phyloP scores from a whole-genome alignment of 2,329 filamentous ascomycete species.

The Madurella fahalii region DNA sequence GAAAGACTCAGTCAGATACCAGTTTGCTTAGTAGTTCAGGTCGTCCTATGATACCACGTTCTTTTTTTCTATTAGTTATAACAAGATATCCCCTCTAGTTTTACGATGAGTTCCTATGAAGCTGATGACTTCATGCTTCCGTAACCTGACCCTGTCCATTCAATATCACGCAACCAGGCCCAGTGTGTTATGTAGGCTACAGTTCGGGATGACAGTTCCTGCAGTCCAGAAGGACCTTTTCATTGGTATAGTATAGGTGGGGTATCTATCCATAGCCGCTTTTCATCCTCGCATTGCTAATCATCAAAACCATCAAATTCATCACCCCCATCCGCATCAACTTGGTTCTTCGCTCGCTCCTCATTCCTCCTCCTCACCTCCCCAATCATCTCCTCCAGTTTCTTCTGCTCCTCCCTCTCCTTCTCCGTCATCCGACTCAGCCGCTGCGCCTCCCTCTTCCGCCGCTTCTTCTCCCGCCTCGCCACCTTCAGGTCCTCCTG shows the following conservation, averaged over 20 bases:
- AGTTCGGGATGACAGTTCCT: too few species aligned
- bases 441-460: constrained; percentile 55
- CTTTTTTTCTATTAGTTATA: not conserved
- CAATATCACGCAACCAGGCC: too few species aligned
- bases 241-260: not conserved
- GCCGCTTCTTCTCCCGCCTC: constrained; percentile 34
- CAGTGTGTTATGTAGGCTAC: too few species aligned
- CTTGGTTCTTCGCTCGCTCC: constrained; percentile 27
- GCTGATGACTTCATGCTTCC: too few species aligned
- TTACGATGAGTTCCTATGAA: too few species aligned
- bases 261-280: constrained; percentile 7
- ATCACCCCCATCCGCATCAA: constrained; percentile 40
- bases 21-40: not conserved
- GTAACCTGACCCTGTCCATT: too few species aligned
- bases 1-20: not conserved
- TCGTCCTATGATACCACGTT: constrained; percentile 13
- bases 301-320: constrained; percentile 60
- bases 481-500: constrained; percentile 55
- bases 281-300: constrained; percentile 22
- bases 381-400: constrained; percentile 61
- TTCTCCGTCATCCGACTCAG: constrained; percentile 65
- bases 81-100: too few species aligned
- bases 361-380: constrained; percentile 58
- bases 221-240: not conserved
- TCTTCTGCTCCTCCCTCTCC: constrained; percentile 58